Conservation (phyloP, 345 rosid species). For the Turnera subulata region DNA sequence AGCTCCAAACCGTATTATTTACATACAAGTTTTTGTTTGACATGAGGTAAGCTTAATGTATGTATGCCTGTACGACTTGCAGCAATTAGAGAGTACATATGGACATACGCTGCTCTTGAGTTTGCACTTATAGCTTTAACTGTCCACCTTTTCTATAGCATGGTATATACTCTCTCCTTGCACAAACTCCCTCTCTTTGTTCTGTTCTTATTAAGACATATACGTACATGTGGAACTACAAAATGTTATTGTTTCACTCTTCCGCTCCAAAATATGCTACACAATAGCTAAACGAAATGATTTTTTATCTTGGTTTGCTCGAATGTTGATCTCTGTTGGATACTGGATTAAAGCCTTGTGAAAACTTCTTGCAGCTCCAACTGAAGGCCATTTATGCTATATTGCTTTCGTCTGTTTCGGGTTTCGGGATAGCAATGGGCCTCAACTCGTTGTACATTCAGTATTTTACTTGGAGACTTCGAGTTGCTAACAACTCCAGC, state of each 20-base stretch:
- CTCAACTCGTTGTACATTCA: slow-evolving; percentile 62
- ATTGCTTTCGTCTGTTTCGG: slow-evolving; percentile 57
- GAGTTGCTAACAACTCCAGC: slow-evolving; percentile 34
- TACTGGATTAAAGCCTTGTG: not conserved
- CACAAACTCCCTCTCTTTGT: no score
- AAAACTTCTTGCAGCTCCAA: slow-evolving; percentile 53
- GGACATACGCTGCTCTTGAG: slow-evolving; percentile 92
- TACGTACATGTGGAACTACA: no score
- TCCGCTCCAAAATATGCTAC: no score
- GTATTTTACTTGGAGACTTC: slow-evolving; percentile 41
- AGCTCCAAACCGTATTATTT: not conserved
- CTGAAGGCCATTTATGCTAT: slow-evolving; percentile 56
- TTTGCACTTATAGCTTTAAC: slow-evolving; percentile 68
- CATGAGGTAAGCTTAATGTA: not conserved
- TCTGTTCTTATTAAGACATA: no score
- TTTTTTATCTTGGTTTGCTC: no score
- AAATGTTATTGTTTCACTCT: no score
- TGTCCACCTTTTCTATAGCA: slow-evolving; percentile 50
- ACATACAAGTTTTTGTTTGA: not conserved
- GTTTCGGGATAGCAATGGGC: slow-evolving; percentile 76
- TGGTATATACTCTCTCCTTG: slow-evolving; percentile 38
- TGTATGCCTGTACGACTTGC: slow-evolving; percentile 20
- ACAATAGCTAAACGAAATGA: no score
- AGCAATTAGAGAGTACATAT: slow-evolving; percentile 81
- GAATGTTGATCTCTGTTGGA: not conserved